Percentiles rank a stretch among this genome's conserved stretches.
phyloP scores from a whole-genome alignment of 495 filamentous ascomycete species.

The Hyaloscypha bicolor region DNA sequence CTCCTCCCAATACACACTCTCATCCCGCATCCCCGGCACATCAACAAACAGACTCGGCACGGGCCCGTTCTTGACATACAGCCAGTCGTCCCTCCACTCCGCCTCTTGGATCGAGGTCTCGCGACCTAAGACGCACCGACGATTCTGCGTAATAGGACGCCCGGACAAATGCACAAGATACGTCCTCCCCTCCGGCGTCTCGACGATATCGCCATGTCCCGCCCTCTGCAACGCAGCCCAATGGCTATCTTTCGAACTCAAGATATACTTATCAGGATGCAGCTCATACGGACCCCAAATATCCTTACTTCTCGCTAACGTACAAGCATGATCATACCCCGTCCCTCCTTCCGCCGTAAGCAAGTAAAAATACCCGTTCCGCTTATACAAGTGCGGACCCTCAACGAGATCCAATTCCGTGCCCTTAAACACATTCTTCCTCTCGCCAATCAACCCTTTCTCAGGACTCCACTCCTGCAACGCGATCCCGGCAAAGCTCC shows the following conservation, averaged over 20 bases:
- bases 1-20: slow-evolving; percentile 53
- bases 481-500: slow-evolving; percentile 42
- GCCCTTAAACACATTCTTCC: slow-evolving; percentile 55
- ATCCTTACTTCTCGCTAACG: slow-evolving; percentile 49
- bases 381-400: slow-evolving; percentile 67
- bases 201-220: slow-evolving; percentile 62
- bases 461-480: slow-evolving; percentile 45
- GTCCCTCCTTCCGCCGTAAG: slow-evolving; percentile 71
- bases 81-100: slow-evolving; percentile 57
- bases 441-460: slow-evolving; percentile 45
- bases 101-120: slow-evolving; percentile 58
- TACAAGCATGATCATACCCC: slow-evolving; percentile 55
- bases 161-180: slow-evolving; percentile 58
- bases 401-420: slow-evolving; percentile 60
- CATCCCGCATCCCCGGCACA: slow-evolving; percentile 49
- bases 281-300: slow-evolving; percentile 60
- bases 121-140: slow-evolving; percentile 56
- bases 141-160: slow-evolving; percentile 52
- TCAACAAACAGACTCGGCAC: slow-evolving; percentile 55
- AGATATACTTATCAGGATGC: slow-evolving; percentile 52
- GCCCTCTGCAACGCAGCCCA: slow-evolving; percentile 51
- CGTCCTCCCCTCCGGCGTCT: slow-evolving; percentile 56
- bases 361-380: slow-evolving; percentile 67
- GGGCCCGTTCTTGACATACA: slow-evolving; percentile 58
- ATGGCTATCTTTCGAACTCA: slow-evolving; percentile 54